phyloP scores from a whole-genome alignment of 139 green algal species.

The Chlorella sp. region DNA sequence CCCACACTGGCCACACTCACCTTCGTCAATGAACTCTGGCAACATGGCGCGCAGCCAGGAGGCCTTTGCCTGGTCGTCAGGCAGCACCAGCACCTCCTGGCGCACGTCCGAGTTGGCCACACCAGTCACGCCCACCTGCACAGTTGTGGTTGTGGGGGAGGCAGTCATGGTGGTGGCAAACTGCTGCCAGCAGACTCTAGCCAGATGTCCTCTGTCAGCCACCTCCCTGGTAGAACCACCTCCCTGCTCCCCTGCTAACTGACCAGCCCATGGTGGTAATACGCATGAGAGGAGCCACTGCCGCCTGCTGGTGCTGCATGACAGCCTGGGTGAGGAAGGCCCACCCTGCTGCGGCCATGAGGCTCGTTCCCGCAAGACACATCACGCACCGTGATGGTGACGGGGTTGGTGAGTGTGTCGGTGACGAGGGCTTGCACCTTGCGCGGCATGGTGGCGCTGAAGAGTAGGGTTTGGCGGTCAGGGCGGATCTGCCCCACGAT shows the following conservation, averaged over 20 bases:
- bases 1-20: too few species aligned
- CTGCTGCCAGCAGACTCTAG: too few species aligned
- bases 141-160: neutral
- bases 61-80: constrained; percentile 57
- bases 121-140: constrained; percentile 37
- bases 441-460: constrained; percentile 87
- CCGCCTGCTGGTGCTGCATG: too few species aligned
- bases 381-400: constrained; percentile 66
- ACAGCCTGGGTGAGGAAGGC: too few species aligned
- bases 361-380: too few species aligned
- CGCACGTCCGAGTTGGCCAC: constrained; percentile 73
- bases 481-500: constrained; percentile 81
- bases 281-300: too few species aligned
- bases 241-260: too few species aligned
- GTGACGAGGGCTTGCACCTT: constrained; percentile 69
- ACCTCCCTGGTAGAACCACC: too few species aligned
- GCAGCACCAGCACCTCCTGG: constrained; percentile 59
- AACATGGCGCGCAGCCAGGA: constrained; percentile 68
- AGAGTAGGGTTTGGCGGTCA: constrained; percentile 89
- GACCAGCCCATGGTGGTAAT: too few species aligned
- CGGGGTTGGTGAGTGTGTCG: constrained; percentile 69
- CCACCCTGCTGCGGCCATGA: neutral
- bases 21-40: constrained; percentile 38
- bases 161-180: neutral
- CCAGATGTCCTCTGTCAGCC: neutral